Percentiles rank a stretch among this genome's conserved stretches.
Evolutionary conservation across 2,329 filamentous ascomycete genomes (phyloP).

Genomic region (Aspergillus nomiae): DNA sequence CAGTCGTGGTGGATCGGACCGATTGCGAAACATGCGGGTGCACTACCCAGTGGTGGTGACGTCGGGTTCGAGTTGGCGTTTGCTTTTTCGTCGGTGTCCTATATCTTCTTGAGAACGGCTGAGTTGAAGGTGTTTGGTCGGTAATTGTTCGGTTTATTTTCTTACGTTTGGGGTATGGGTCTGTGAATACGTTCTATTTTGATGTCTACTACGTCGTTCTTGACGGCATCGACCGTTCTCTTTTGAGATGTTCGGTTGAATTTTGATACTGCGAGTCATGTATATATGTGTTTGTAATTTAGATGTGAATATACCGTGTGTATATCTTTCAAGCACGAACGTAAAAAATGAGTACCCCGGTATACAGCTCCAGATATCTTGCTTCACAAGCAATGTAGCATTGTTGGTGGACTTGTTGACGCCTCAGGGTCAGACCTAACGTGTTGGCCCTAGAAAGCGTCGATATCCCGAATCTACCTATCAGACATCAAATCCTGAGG

Average conservation of each 20-base stretch:
- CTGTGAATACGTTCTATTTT: background rate
- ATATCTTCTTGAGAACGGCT: slow-evolving; percentile 53
- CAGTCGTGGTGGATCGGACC: slow-evolving; percentile 71
- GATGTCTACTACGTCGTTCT: background rate
- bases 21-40: slow-evolving; percentile 62
- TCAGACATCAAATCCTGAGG: background rate
- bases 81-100: slow-evolving; percentile 57
- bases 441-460: background rate
- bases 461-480: background rate
- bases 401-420: background rate
- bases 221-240: background rate
- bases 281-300: background rate
- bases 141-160: slow-evolving; percentile 25
- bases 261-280: background rate
- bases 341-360: too few relatives aligned
- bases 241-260: background rate
- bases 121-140: slow-evolving; percentile 50
- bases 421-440: background rate
- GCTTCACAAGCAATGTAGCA: background rate
- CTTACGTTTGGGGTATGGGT: slow-evolving; percentile 12
- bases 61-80: slow-evolving; percentile 69
- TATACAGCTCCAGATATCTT: background rate
- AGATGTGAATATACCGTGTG: background rate
- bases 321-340: background rate
- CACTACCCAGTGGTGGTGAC: slow-evolving; percentile 53